Evolutionary conservation across 106 monocot genomes (phyloP), one percentile per base, ranked within the genome.

Genomic region (Xerophyta viscosa): DNA sequence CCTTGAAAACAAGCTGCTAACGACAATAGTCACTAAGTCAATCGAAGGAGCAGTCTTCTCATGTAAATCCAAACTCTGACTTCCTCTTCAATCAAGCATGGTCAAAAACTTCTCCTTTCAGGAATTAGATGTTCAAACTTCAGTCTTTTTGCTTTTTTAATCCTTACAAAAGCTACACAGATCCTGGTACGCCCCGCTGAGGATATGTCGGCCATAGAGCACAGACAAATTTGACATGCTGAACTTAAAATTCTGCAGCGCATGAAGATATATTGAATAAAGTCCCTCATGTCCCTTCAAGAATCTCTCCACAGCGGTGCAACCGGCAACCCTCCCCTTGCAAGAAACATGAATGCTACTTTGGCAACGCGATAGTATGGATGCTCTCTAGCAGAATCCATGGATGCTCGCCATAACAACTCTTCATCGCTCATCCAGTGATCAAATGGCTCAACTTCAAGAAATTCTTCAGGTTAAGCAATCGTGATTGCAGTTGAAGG

Each of bases 141-240:
- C n/a, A n/a, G n/a, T n/a, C n/a, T n/a, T n/a, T n/a, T n/a, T n/a
- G n/a, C n/a, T n/a, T n/a, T n/a, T n/a, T n/a, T n/a, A 24, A 26
- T 26, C 24, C 24, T 13, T 1, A 4, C 24, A n/a, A 14, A 25
- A 50, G 12, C 17, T 26, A n/a, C n/a, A n/a, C n/a, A n/a, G n/a
- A n/a, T n/a, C n/a, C n/a, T n/a, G n/a, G n/a, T n/a, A n/a, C 50
- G 54, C 65, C 65, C 30, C 39, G 14, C 65, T 65, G 6, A 54
- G 54, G 13, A 65, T 65, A 6, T 65, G 65, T 22, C 65, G 26
- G 22, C 31, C 44, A 37, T 54, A 54, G 65, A 65, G 54, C 21
- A 27, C 30, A 20, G 65, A 65, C 12, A 28, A 21, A 42, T 27
- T 20, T 5, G 54, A 36, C 6, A 46, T 41, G 24, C 31, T 43